Conservation (phyloP, 2,329 filamentous ascomycete species). For the Trichophyton rubrum region DNA sequence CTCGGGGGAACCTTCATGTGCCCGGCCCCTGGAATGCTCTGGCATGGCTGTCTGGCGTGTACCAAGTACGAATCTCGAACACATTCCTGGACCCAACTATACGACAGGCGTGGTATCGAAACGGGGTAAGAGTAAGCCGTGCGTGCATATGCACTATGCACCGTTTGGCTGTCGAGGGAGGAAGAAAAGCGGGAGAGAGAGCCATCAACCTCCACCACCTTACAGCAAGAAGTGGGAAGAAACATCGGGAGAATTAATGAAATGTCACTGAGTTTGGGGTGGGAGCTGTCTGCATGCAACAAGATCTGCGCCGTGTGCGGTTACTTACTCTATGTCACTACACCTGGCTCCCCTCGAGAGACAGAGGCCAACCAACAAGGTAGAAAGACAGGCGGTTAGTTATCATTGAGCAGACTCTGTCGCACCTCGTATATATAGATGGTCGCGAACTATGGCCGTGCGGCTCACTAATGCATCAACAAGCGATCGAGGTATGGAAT, state of each 20-base stretch:
- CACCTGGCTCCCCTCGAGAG: too few species aligned
- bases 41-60: background rate
- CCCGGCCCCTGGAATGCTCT: background rate
- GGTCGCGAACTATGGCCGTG: background rate
- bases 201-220: background rate
- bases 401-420: background rate
- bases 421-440: background rate
- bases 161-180: background rate
- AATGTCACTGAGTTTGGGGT: background rate
- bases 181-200: too few species aligned
- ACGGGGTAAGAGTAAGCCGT: conserved; percentile 1
- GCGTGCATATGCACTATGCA: conserved; percentile 1
- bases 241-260: background rate
- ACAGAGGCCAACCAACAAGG: too few species aligned
- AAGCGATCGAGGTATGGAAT: background rate
- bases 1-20: background rate
- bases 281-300: background rate
- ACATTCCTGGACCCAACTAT: background rate
- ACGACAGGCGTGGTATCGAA: conserved; percentile 2
- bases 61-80: background rate
- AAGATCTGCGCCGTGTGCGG: background rate
- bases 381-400: background rate
- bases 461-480: background rate
- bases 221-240: background rate
- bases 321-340: too few species aligned